A percentile compares a stretch with the other conserved stretches of the same genome.
Evolutionary conservation across 108 stramenopile species (phyloP).

Genomic region (Cyclotella sp.): DNA sequence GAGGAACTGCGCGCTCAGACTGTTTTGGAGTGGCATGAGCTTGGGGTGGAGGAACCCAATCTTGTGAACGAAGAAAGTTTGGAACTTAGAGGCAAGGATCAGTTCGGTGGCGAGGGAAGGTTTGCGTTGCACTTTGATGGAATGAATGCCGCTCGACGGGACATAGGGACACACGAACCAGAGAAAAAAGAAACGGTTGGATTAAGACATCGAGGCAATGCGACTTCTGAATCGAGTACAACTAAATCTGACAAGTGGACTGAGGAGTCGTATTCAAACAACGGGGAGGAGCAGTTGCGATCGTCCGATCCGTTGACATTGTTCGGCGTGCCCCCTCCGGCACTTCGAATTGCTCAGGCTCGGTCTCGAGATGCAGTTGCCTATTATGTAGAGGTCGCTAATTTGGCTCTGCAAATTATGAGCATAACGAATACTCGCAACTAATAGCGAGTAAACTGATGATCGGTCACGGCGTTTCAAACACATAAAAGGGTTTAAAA

Average conservation of each 20-base stretch:
- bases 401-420: constrained; percentile 46
- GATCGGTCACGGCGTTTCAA: too few species aligned
- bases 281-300: constrained; percentile 22
- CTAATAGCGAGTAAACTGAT: background rate
- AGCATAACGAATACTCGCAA: constrained; percentile 10
- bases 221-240: background rate
- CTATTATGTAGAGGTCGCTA: constrained; percentile 54
- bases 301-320: constrained; percentile 42
- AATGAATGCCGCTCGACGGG: constrained; percentile 3
- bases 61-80: background rate
- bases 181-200: constrained; percentile 22
- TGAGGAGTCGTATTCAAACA: constrained; percentile 12
- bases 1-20: constrained; percentile 43
- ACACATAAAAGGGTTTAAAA: too few species aligned
- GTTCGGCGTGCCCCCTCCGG: constrained; percentile 55
- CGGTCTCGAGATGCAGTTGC: constrained; percentile 44
- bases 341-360: constrained; percentile 47
- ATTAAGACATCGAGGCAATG: constrained; percentile 25
- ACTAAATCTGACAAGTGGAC: constrained; percentile 28
- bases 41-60: background rate
- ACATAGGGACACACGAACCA: background rate
- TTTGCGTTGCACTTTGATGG: constrained; percentile 52
- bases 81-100: background rate
- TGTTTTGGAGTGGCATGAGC: constrained; percentile 22
- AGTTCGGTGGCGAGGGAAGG: background rate